Base-by-base conservation (phyloP, 2,329 filamentous ascomycete genomes). In the Talaromyces sp. region DNA sequence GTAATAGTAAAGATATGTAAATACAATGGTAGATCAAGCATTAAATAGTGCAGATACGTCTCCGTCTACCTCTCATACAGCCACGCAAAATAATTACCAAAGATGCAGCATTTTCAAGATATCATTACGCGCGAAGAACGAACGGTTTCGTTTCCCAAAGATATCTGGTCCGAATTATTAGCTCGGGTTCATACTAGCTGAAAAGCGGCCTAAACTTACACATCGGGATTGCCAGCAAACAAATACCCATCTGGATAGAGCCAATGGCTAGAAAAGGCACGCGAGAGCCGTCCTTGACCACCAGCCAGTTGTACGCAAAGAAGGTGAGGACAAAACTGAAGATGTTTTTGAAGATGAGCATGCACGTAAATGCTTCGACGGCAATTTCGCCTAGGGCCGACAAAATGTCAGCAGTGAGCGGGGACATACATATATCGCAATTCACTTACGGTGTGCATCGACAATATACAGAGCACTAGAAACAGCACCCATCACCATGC, bases 341-440 rank as follows among this genome's bases (percentile, higher is more conserved):
- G 65, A 97, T 84, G 76, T 97, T 96, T 78, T 97, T 97, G 82
- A 97, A 96, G 59, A 96, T 88, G 66, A 96, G 84, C 73, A 95
- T 85, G 76, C 91, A 91, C 0, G 92, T 96, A 73, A 96, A 96
- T 6, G 88, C 90, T 76, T 97, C 93, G 55, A 96, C 86, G 0
- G 91, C 87, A 61, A 96, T 86, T 64, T 94, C 88, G 7, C 88
- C 89, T 90, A 40, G 12, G 4, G 2, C 27, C 23, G 8, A 12
- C n/a, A 59, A 40, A 9, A 8, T 7, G 30, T 31, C 23, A 44
- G n/a, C 47, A 31, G 12, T 16, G 14, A 27, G 44, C 16, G 4
- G 9, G 6, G 10, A 23, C 40, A 42, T 18, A 34, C 18, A 42
- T 8, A 14, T 31, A 12, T 36, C 33, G 33, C 3, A 34, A 56